Percentiles rank a stretch among this genome's conserved stretches.
Conservation (phyloP, 2,329 filamentous ascomycete species). For the Aspergillus aculeatinus region DNA sequence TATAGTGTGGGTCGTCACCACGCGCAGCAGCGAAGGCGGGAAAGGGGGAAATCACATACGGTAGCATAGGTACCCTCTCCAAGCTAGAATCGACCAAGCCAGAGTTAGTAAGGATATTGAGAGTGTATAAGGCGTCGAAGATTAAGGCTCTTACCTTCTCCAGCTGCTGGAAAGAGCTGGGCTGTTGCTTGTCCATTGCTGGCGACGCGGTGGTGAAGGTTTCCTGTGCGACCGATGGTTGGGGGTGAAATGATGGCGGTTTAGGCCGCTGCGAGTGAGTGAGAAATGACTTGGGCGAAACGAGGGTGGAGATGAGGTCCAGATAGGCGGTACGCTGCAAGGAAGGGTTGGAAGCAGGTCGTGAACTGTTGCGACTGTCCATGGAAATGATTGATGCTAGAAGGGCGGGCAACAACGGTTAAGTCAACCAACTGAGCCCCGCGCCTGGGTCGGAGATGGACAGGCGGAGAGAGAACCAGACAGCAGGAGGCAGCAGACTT, state of each 20-base stretch:
- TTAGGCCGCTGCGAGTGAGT: conserved; percentile 24
- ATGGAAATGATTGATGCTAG: conserved; percentile 13
- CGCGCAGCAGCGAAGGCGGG: background rate
- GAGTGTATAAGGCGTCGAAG: background rate
- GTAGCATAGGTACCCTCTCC: conserved; percentile 99
- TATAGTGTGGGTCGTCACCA: background rate
- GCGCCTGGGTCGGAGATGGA: conserved; percentile 4
- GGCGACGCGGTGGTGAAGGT: conserved; percentile 9
- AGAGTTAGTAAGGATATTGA: background rate
- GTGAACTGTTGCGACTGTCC: conserved; percentile 18
- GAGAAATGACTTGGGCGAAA: conserved; percentile 40
- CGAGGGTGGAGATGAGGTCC: conserved; percentile 35
- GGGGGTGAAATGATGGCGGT: conserved; percentile 13
- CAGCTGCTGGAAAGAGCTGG: conserved; percentile 97
- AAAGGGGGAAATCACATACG: conserved; percentile 53
- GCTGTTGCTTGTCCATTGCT: conserved; percentile 84
- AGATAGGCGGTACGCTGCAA: conserved; percentile 26
- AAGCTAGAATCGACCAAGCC: conserved; percentile 51
- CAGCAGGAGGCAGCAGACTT: no score
- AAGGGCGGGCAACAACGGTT: background rate
- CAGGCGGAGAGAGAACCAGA: background rate
- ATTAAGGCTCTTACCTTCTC: conserved; percentile 62
- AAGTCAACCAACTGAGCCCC: conserved; percentile 11
- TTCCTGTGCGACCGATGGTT: conserved; percentile 15
- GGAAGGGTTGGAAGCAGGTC: conserved; percentile 17